These are phyloP conservation scores for Pythium myriotylum DNA, from an alignment of 352 stramenopile species.

Conservation along the genomic window DNA sequence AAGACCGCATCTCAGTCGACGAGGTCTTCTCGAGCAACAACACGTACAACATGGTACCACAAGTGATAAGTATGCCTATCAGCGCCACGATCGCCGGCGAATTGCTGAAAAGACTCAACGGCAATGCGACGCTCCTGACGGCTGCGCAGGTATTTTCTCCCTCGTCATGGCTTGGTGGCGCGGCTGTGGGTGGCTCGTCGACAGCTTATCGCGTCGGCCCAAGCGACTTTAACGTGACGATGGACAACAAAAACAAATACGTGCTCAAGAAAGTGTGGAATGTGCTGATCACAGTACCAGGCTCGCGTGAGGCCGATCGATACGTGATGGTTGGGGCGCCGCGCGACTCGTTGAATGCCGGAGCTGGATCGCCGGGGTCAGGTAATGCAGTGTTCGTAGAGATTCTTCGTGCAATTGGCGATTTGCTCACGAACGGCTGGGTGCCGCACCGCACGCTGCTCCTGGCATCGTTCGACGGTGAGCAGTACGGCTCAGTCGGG, in stretches of 20 bases:
- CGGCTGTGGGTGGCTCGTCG: constrained; percentile 16
- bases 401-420: constrained; percentile 58
- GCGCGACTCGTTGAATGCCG: constrained; percentile 69
- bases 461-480: constrained; percentile 74
- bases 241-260: constrained; percentile 76
- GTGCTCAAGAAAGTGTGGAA: constrained; percentile 77
- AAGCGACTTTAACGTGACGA: constrained; percentile 34
- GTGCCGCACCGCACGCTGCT: constrained; percentile 80
- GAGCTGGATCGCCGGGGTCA: constrained; percentile 61
- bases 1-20: constrained; percentile 74
- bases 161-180: constrained; percentile 35
- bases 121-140: constrained; percentile 27
- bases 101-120: constrained; percentile 37
- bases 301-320: constrained; percentile 71
- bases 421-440: constrained; percentile 69
- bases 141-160: constrained; percentile 48
- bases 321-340: constrained; percentile 77
- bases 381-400: constrained; percentile 84
- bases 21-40: constrained; percentile 82
- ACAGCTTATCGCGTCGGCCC: constrained; percentile 40
- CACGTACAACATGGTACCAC: constrained; percentile 81
- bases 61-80: constrained; percentile 72
- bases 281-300: constrained; percentile 70
- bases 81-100: constrained; percentile 59
- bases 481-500: constrained; percentile 79